phyloP scores from a whole-genome alignment of 2,329 filamentous ascomycete genomes.

The Fusarium newnesense region DNA sequence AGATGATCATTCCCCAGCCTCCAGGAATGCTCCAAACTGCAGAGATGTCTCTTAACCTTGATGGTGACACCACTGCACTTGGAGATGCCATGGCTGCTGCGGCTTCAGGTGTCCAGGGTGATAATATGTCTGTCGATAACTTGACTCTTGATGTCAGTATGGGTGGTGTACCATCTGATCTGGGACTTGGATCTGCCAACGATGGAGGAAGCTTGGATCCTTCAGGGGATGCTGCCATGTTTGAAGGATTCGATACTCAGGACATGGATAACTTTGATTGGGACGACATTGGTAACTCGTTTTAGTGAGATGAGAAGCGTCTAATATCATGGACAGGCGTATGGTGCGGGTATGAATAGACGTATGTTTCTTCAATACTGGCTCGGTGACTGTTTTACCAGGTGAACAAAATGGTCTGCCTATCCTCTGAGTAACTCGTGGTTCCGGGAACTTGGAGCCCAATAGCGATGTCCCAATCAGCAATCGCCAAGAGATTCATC shows the following conservation, averaged over 20 bases:
- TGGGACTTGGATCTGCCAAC: conserved; percentile 52
- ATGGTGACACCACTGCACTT: conserved; percentile 51
- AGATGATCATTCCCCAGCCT: conserved; percentile 60
- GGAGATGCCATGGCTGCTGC: conserved; percentile 57
- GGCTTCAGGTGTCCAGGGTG: conserved; percentile 53
- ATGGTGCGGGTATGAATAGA: conserved; percentile 8
- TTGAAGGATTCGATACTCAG: conserved; percentile 50
- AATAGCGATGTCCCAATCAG: background rate
- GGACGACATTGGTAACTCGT: conserved; percentile 13
- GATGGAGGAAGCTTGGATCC: conserved; percentile 48
- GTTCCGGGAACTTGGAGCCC: background rate
- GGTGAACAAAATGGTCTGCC: background rate
- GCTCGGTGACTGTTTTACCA: background rate
- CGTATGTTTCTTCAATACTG: background rate
- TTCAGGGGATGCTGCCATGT: conserved; percentile 52
- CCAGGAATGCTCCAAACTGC: conserved; percentile 55
- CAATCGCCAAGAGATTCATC: background rate
- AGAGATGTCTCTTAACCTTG: conserved; percentile 55
- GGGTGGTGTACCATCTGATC: conserved; percentile 49
- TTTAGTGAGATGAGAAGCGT: background rate
- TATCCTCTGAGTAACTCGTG: background rate
- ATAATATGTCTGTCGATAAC: conserved; percentile 54
- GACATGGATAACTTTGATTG: conserved; percentile 51
- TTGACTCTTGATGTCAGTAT: conserved; percentile 61
- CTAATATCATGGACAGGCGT: conserved; percentile 2